These are phyloP conservation scores for Prunus fruticosa DNA, from an alignment of 306 rosid genomes.

Conservation along the genomic window DNA sequence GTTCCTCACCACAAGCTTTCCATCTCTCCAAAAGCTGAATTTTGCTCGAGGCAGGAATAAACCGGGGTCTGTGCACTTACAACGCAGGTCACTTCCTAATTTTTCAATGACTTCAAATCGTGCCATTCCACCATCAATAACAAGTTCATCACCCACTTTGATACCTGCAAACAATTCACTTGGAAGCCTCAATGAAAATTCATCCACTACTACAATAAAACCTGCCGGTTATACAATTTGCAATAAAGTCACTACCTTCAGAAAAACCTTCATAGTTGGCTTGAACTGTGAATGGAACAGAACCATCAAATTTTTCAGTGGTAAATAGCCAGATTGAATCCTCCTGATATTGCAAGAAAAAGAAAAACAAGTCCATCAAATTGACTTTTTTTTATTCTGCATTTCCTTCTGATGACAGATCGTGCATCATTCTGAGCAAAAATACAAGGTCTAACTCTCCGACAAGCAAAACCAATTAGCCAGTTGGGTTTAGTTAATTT, in stretches of 20 bases:
- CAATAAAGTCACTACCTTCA: constrained; percentile 48
- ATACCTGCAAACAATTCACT: constrained; percentile 42
- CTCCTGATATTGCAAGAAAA: constrained; percentile 47
- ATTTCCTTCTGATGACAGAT: background rate
- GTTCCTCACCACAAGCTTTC: constrained; percentile 69
- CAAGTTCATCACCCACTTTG: constrained; percentile 74
- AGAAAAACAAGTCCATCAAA: constrained; percentile 1
- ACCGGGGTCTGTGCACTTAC: constrained; percentile 82
- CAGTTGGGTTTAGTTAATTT: background rate
- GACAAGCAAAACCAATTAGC: background rate
- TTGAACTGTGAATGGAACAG: constrained; percentile 71
- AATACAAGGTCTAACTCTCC: background rate
- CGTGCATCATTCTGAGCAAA: background rate
- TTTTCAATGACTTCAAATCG: constrained; percentile 67
- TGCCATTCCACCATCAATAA: constrained; percentile 92
- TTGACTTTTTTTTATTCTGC: background rate
- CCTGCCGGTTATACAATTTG: background rate
- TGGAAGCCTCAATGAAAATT: background rate
- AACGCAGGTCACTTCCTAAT: constrained; percentile 58
- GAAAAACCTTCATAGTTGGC: constrained; percentile 73
- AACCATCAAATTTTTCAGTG: constrained; percentile 58
- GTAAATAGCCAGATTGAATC: constrained; percentile 76
- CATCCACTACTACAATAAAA: background rate
- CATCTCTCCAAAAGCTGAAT: constrained; percentile 85
- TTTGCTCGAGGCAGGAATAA: constrained; percentile 80